A percentile compares a stretch with the other conserved stretches of the same genome.
Evolutionary conservation across 306 rosid genomes (phyloP).

Genomic region (Fagus sylvatica): DNA sequence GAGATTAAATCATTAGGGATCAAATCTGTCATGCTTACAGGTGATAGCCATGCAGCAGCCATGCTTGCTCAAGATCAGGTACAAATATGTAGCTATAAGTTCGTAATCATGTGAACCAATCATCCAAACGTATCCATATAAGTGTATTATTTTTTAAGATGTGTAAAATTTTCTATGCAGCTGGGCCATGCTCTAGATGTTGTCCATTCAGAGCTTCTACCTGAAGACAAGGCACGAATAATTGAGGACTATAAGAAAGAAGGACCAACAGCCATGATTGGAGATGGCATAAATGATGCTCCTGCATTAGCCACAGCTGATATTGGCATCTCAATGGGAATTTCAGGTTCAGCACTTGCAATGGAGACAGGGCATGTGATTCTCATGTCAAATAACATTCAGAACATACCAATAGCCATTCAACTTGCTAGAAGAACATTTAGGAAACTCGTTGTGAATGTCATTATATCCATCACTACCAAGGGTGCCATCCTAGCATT

Average conservation of each 20-base stretch:
- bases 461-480: constrained; percentile 56
- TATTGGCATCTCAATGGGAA: constrained; percentile 93
- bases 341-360: constrained; percentile 93
- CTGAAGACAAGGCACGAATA: constrained; percentile 74
- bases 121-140: background rate
- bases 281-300: constrained; percentile 92
- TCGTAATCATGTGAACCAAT: background rate
- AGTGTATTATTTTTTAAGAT: constrained; percentile 4
- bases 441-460: constrained; percentile 65
- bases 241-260: constrained; percentile 62
- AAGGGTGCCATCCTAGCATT: constrained; percentile 65
- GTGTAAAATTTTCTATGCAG: constrained; percentile 35
- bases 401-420: constrained; percentile 79
- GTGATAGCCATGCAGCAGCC: constrained; percentile 76
- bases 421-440: constrained; percentile 61
- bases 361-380: constrained; percentile 77
- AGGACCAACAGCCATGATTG: constrained; percentile 84
- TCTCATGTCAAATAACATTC: constrained; percentile 80
- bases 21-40: constrained; percentile 85
- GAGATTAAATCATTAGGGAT: constrained; percentile 67
- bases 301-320: constrained; percentile 91
- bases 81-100: background rate
- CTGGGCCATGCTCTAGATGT: constrained; percentile 58
- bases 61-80: constrained; percentile 82
- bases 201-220: constrained; percentile 81